Evolutionary conservation across 768 basidiomycete species (phyloP).

Genomic region (Termitomyces bulborhizus): DNA sequence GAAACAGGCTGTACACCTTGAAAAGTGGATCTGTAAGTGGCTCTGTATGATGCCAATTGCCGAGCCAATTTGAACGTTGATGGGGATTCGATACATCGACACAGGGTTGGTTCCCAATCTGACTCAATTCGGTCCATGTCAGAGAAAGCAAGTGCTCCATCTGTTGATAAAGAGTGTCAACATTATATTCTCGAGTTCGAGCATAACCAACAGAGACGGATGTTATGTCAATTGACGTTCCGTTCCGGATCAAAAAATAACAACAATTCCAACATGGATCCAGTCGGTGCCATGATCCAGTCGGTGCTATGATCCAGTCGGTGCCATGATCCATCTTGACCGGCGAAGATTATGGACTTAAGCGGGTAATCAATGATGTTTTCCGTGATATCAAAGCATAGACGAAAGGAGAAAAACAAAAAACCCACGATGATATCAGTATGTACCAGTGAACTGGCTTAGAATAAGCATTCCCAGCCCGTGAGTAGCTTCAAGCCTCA

Average conservation of each 20-base stretch:
- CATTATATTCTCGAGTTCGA: not conserved
- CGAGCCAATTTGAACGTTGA: conserved; percentile 10
- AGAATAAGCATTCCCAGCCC: not conserved
- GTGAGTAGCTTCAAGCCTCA: not conserved
- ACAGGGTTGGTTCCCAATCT: not conserved
- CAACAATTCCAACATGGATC: too few relatives aligned
- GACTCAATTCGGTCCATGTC: not conserved
- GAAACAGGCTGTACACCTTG: conserved; percentile 26
- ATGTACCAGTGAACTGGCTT: not conserved
- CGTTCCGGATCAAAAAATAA: not conserved
- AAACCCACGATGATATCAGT: not conserved
- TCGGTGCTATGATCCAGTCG: too few relatives aligned
- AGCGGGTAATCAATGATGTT: not conserved
- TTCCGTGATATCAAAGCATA: not conserved
- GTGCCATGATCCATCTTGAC: not conserved
- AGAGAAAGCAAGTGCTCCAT: not conserved
- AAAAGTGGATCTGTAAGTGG: not conserved
- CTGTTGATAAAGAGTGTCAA: not conserved
- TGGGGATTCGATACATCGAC: conserved; percentile 5
- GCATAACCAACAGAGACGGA: not conserved
- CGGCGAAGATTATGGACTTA: not conserved
- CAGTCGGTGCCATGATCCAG: too few relatives aligned
- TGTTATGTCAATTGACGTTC: not conserved
- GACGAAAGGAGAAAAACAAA: not conserved
- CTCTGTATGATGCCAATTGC: conserved; percentile 9